phyloP scores from a whole-genome alignment of 768 basidiomycete species.

The Cystobasidiopsis lactophilus region DNA sequence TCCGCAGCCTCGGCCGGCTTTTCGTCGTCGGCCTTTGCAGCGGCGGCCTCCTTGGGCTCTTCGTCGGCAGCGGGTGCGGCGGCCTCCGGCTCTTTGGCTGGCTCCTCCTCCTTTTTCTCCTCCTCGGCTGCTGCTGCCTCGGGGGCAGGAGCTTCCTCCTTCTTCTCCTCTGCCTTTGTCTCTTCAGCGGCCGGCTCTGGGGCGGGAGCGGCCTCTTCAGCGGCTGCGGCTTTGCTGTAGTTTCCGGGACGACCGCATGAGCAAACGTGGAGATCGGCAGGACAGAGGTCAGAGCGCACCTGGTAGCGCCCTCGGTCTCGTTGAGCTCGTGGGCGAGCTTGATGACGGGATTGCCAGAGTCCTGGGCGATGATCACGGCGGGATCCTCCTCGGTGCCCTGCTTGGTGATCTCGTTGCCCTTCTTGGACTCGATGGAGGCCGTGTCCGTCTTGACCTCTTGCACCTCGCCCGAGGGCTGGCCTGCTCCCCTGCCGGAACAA shows the following conservation, averaged over 20 bases:
- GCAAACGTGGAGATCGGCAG: neutral
- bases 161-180: too few relatives aligned
- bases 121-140: too few relatives aligned
- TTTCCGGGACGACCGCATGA: too few relatives aligned
- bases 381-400: neutral
- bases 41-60: too few relatives aligned
- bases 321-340: neutral
- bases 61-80: too few relatives aligned
- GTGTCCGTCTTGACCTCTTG: neutral
- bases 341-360: neutral
- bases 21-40: too few relatives aligned
- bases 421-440: neutral
- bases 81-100: too few relatives aligned
- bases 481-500: neutral
- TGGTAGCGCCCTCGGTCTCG: neutral
- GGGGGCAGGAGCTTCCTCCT: too few relatives aligned
- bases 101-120: too few relatives aligned
- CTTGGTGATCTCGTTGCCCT: neutral
- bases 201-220: neutral
- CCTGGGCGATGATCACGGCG: neutral
- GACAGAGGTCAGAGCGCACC: neutral
- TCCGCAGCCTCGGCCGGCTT: too few relatives aligned
- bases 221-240: neutral
- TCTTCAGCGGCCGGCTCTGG: neutral
- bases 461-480: neutral